Conservation (phyloP, 768 basidiomycete genomes). For the Thelephora aurantiotincta region DNA sequence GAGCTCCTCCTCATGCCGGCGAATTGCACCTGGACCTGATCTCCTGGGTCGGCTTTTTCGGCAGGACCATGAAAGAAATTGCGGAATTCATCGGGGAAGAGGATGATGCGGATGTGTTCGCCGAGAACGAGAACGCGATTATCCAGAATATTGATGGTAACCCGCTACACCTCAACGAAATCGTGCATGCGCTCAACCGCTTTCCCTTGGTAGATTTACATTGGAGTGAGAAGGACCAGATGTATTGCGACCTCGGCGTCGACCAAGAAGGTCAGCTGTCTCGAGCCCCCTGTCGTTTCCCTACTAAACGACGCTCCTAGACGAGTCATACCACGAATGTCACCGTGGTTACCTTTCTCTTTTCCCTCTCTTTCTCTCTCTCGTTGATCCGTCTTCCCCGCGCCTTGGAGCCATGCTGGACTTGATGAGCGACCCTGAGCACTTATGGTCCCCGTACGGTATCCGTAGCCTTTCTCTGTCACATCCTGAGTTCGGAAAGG, state of each 20-base stretch:
- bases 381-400: conserved; percentile 64
- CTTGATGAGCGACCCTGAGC: conserved; percentile 61
- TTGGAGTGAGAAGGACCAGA: conserved; percentile 78
- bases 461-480: conserved; percentile 78
- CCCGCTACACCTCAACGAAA: neutral
- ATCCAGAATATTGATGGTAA: conserved; percentile 76
- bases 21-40: conserved; percentile 90
- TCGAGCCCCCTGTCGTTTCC: neutral
- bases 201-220: conserved; percentile 55
- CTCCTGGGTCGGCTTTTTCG: conserved; percentile 95
- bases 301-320: conserved; percentile 23
- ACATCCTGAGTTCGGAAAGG: conserved; percentile 81
- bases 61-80: conserved; percentile 84
- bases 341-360: conserved; percentile 88
- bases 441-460: conserved; percentile 88
- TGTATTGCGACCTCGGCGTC: conserved; percentile 88
- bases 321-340: conserved; percentile 86
- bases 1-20: conserved; percentile 78
- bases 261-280: conserved; percentile 57
- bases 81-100: conserved; percentile 74
- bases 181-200: neutral
- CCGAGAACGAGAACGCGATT: conserved; percentile 66
- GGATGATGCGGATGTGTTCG: conserved; percentile 73
- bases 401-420: conserved; percentile 75
- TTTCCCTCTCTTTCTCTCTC: conserved; percentile 81